Evolutionary conservation across 2,329 filamentous ascomycete genomes (phyloP), one percentile per base, ranked within the genome.

Genomic region (Teratosphaeria gauchensis): DNA sequence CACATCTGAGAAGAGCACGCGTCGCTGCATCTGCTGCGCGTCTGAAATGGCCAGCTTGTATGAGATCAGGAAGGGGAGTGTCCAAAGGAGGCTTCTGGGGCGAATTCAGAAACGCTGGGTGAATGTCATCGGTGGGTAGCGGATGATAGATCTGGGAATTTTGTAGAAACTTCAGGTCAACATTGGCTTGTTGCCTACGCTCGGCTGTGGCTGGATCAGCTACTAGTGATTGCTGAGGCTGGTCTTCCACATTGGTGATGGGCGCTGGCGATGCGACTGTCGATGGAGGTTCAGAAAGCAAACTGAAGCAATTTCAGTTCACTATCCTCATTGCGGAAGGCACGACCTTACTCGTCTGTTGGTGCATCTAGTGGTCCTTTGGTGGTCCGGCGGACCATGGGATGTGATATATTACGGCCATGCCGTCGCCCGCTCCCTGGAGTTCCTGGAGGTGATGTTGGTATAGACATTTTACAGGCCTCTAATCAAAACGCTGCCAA

Each of bases 61-160:
- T 76, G 2, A 96, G 83, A 1, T 81, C 79, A 19, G 84, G 76
- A 32, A 96, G 81, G 0, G 88, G 78, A 0, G 87, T 84, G 31
- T 83, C 80, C 0, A 84, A 76, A 1, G 78, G 72, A 0, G 89
- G 86, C 63, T 86, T 83, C 61, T 85, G 79, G 21, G 84, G 73
- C 0, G 89, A 82, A 63, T 83, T 82, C 61, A 89, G 84, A 72
- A 96, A 92, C 2, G 90, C 76, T 7, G 75, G 74, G 3, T 83
- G 82, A 52, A 84, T 75, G 55, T 81, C 77, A 84, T 79, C 16
- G 81, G 82, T 70, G 0, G 87, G 85, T 28, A 96, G 78, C 1
- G 87, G 84, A 70, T 96, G 92, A 76, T 92, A 96, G 58, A 92
- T 87, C 63, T 90, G 84, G 2, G 89, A 86, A 21, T 86, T 84